These are phyloP conservation scores for Boletus sp. DNA, from an alignment of 768 basidiomycete genomes.

Conservation along the genomic window DNA sequence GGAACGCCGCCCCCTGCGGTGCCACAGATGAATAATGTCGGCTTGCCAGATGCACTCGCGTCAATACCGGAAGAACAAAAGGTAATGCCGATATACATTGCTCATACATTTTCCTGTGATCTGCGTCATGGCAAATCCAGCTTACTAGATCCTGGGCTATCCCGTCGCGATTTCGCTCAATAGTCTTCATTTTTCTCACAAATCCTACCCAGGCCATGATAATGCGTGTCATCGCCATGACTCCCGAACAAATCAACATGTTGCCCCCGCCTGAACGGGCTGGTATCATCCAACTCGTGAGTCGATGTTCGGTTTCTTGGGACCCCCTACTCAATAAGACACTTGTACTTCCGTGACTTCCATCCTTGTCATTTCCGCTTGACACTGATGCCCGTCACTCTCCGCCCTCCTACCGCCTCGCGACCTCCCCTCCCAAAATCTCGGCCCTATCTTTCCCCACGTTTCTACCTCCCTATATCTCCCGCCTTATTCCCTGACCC, in stretches of 20 bases:
- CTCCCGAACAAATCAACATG: slow-evolving; percentile 75
- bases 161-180: background rate
- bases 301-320: slow-evolving; percentile 30
- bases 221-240: slow-evolving; percentile 76
- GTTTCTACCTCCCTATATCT: slow-evolving; percentile 6
- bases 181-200: slow-evolving; percentile 13
- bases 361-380: slow-evolving; percentile 20
- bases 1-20: slow-evolving; percentile 20
- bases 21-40: slow-evolving; percentile 19
- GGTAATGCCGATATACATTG: slow-evolving; percentile 35
- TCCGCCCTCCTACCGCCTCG: slow-evolving; percentile 14
- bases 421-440: slow-evolving; percentile 2
- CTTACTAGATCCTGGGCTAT: background rate
- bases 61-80: slow-evolving; percentile 68
- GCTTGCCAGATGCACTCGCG: slow-evolving; percentile 51
- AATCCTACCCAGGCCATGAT: slow-evolving; percentile 56
- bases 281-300: slow-evolving; percentile 78
- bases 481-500: slow-evolving; percentile 14
- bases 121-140: background rate
- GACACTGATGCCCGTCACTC: slow-evolving; percentile 24
- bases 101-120: slow-evolving; percentile 2
- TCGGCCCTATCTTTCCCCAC: slow-evolving; percentile 11
- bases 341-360: slow-evolving; percentile 2
- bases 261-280: slow-evolving; percentile 71
- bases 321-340: slow-evolving; percentile 11